Evolutionary conservation across 2,329 filamentous ascomycete species (phyloP), one percentile per base, ranked within the genome.

Genomic region (Paracoccidioides brasiliensis): DNA sequence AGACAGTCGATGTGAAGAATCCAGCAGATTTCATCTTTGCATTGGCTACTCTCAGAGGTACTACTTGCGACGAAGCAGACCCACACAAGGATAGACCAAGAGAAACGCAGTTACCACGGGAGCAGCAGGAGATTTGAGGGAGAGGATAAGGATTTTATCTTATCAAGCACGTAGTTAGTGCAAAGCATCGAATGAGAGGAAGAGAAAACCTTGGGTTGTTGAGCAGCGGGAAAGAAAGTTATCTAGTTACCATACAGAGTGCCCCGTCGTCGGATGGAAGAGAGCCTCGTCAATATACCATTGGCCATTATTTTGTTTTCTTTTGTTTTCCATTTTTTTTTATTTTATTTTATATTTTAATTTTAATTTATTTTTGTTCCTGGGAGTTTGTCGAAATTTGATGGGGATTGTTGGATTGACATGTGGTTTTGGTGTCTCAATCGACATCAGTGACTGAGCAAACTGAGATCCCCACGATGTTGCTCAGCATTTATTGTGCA

Each of bases 21-120:
- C 5, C 5, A 8, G 28, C 4, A 14, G 44, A 15, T 37, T 10
- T 37, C 35, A 37, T 3, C 35, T 7, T 37, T 7, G 6, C 10
- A 6, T 3, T 37, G 35, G 35, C 6, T 7, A 4, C 2, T 14
- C 22, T 2, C 22, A 22, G 22, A 22, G 22, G 22, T 22, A 22
- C 22, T 22, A 32, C 14, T 32, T 15, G 10, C 46, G 8, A 41
- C 45, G 38, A 3, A 15, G n/a, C 15, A 59, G 59, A n/a, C n/a
- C 41, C 49, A 48, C n/a, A 58, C 58, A 14, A 56, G 40, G 15
- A 41, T 54, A 9, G 59, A 59, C 41, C 50, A 49, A 12, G 59
- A 61, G 40, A 59, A 58, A 7, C 38, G n/a, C 7, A 45, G 54
- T 35, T 58, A 61, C 41, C 58, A 58, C 10, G 59, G 57, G 6